phyloP scores from a whole-genome alignment of 2,329 filamentous ascomycete genomes.

The Golovinomyces cichoracearum region DNA sequence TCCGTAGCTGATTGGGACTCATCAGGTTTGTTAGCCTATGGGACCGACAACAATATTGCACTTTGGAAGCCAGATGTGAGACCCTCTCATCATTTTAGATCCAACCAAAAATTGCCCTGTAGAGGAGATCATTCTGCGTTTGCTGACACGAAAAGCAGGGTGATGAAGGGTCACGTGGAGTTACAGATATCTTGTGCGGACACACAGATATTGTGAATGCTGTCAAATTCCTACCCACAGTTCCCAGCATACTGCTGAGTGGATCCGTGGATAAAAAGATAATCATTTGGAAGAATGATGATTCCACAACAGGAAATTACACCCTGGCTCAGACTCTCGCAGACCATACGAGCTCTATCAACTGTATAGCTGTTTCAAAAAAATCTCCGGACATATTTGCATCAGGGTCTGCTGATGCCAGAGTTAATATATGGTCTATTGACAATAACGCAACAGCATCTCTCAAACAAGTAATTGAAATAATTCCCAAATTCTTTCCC shows the following conservation, averaged over 20 bases:
- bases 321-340: conserved; percentile 27
- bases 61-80: conserved; percentile 54
- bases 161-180: conserved; percentile 22
- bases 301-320: conserved; percentile 13
- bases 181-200: conserved; percentile 41
- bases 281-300: conserved; percentile 38
- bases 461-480: conserved; percentile 43
- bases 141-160: conserved; percentile 5
- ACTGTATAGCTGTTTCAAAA: conserved; percentile 28
- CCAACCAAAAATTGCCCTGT: too few relatives aligned
- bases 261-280: conserved; percentile 61
- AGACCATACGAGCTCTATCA: conserved; percentile 46
- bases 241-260: conserved; percentile 38
- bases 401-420: conserved; percentile 60
- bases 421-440: conserved; percentile 43
- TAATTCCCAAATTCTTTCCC: conserved; percentile 59
- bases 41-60: conserved; percentile 67
- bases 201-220: conserved; percentile 63
- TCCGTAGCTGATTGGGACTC: conserved; percentile 73
- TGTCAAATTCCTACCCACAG: conserved; percentile 43
- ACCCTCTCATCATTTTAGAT: background rate
- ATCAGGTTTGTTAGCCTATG: conserved; percentile 55
- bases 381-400: conserved; percentile 25
- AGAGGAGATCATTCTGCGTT: background rate
- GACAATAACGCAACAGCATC: conserved; percentile 18